A percentile compares a stretch with the other conserved stretches of the same genome.
Evolutionary conservation across 179 eudicot species (phyloP).

Genomic region (Patellifolia procumbens): DNA sequence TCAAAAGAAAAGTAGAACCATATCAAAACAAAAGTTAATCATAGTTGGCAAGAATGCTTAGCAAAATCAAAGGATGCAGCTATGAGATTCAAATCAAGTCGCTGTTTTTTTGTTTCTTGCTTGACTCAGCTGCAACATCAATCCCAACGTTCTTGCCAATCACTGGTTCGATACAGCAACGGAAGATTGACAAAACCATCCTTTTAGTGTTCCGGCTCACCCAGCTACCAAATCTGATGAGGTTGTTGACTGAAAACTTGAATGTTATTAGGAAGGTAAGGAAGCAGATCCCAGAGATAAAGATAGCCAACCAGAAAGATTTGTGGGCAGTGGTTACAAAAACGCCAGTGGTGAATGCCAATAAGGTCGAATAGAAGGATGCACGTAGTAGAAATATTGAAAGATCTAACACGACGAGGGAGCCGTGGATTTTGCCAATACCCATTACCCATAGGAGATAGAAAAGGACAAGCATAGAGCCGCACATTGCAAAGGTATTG

Average conservation of each 20-base stretch:
- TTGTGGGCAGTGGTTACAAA: neutral
- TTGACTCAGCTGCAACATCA: too few species aligned
- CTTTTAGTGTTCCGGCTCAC: too few species aligned
- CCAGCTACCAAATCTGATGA: neutral
- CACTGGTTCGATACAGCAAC: too few species aligned
- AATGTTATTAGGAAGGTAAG: neutral
- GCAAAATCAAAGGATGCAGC: too few species aligned
- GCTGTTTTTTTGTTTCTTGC: too few species aligned
- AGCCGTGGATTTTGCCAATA: conserved; percentile 6
- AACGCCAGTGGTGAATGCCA: neutral
- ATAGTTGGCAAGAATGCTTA: too few species aligned
- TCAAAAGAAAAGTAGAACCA: too few species aligned
- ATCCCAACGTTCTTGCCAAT: too few species aligned
- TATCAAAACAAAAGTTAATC: too few species aligned
- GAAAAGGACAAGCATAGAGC: conserved; percentile 8
- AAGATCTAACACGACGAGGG: neutral
- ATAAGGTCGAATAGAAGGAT: neutral
- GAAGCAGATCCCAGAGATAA: neutral
- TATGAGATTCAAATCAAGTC: too few species aligned
- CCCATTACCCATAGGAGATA: conserved; percentile 9
- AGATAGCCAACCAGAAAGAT: neutral
- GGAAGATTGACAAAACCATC: too few species aligned
- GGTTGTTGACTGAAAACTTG: neutral
- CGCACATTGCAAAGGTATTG: neutral
- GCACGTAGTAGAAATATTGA: neutral